Evolutionary conservation across 805 yeast species (phyloP), one percentile per base, ranked within the genome.

Genomic region (Clavispora santaluciae): DNA sequence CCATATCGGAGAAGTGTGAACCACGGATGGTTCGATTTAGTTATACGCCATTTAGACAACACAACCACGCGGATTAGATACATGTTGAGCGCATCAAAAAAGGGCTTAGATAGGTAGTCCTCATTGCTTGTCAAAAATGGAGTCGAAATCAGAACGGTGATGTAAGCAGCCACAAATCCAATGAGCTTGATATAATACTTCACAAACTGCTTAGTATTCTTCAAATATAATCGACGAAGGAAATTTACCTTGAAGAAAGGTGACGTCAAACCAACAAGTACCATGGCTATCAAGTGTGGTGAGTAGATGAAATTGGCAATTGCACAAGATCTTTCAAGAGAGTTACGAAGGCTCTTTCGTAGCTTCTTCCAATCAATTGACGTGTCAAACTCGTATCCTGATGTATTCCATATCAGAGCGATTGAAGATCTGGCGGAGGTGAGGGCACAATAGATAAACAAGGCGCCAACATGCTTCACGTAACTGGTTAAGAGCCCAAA

Each of bases 31-130:
- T 63, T 61, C 17, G 64, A 70, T 49, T 67, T 68, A 24, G 56
- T 42, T 24, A 64, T 65, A 30, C 74, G 55, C 74, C 74, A 68
- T 46, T 67, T 68, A 9, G 68, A 64, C 22, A 68, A 44, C n/a
- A 67, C 44, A 1, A 67, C 56, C 38, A 67, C 48, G 38, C 65
- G 53, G 33, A 63, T 45, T 23, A 68, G 50, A 46, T 68, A 67
- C 36, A 61, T 40, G 46, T 59, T 63, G 42, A 66, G 39, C 4
- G 48, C 59, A 28, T 65, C 53, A 42, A 63, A 44, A 39, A 63
- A 60, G 1, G 42, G 18, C 37, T 57, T 56, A 15, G 56, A 50
- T 21, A 67, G 51, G 15, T 40, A 22, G n/a, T 65, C 44, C 3
- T 57, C 46, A 36, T 31, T 47, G 46, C 4, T 28, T 42, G 8